A percentile compares a stretch with the other conserved stretches of the same genome.
Conservation (phyloP, 2,329 filamentous ascomycete species). For the Lasiodiplodia theobromae region DNA sequence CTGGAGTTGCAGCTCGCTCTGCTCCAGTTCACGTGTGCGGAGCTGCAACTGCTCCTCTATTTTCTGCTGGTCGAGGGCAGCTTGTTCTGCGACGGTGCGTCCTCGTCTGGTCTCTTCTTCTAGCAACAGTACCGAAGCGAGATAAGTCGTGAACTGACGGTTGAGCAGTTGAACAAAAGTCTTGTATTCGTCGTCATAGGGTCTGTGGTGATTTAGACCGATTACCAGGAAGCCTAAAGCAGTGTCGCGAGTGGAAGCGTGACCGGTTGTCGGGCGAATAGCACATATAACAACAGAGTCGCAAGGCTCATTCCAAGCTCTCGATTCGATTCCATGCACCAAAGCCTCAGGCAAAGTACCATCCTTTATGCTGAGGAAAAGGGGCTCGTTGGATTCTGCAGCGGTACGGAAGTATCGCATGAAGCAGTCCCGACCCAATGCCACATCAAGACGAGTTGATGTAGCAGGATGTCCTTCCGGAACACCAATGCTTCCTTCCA, state of each 20-base stretch:
- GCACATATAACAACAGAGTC: constrained; percentile 30
- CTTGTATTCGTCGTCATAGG: constrained; percentile 44
- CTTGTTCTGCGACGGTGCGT: constrained; percentile 37
- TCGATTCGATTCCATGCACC: constrained; percentile 42
- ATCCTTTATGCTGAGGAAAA: constrained; percentile 38
- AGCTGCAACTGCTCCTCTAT: constrained; percentile 32
- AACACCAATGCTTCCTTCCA: constrained; percentile 45
- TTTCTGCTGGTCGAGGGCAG: constrained; percentile 44
- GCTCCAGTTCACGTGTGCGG: constrained; percentile 24
- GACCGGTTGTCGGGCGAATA: constrained; percentile 38
- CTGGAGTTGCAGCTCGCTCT: constrained; percentile 27
- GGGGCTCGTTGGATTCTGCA: constrained; percentile 42
- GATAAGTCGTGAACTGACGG: constrained; percentile 42
- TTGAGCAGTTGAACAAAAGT: constrained; percentile 42
- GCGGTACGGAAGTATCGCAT: constrained; percentile 35
- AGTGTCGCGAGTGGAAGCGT: constrained; percentile 31
- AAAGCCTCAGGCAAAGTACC: constrained; percentile 39
- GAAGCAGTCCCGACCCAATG: constrained; percentile 26
- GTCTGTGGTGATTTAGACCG: constrained; percentile 43
- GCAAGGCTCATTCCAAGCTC: constrained; percentile 25
- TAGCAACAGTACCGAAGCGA: constrained; percentile 45
- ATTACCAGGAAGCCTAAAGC: constrained; percentile 43
- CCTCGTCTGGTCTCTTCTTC: constrained; percentile 41
- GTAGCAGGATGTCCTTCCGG: constrained; percentile 38
- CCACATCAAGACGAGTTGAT: constrained; percentile 27